A percentile compares a stretch with the other conserved stretches of the same genome.
phyloP scores from a whole-genome alignment of 352 stramenopile genomes.

The Globisporangium splendens region DNA sequence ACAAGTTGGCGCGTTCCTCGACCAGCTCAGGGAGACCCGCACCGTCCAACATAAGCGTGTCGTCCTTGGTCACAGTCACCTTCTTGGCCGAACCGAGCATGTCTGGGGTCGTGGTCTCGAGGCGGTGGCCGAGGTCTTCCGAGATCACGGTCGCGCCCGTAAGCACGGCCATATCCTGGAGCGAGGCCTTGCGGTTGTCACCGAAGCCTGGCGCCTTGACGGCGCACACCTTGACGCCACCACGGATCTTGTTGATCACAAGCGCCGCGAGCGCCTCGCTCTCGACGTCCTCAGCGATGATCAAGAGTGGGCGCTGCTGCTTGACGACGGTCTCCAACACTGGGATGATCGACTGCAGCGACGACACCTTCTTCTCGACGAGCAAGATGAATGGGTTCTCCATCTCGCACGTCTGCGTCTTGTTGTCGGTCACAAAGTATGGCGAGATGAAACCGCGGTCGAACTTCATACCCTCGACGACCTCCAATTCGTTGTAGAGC shows the following conservation, averaged over 20 bases:
- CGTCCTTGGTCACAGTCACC: constrained; percentile 98
- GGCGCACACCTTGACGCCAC: constrained; percentile 98
- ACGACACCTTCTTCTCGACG: constrained; percentile 99
- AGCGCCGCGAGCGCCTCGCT: constrained; percentile 98
- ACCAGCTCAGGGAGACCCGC: constrained; percentile 91
- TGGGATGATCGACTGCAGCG: constrained; percentile 94
- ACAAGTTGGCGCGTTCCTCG: constrained; percentile 95
- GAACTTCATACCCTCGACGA: constrained; percentile 99
- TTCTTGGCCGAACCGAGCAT: constrained; percentile 95
- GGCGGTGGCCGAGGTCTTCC: constrained; percentile 98
- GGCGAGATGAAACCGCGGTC: constrained; percentile 99
- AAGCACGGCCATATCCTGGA: constrained; percentile 99
- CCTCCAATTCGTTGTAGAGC: constrained; percentile 98
- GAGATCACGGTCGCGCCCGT: constrained; percentile 98
- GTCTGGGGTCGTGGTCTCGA: constrained; percentile 95
- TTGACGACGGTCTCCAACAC: constrained; percentile 98
- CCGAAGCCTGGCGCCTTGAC: constrained; percentile 99
- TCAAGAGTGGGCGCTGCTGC: constrained; percentile 95
- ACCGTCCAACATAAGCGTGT: constrained; percentile 98
- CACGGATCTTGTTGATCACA: constrained; percentile 99
- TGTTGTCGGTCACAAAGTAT: constrained; percentile 99
- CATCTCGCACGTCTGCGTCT: constrained; percentile 98
- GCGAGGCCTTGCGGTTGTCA: constrained; percentile 99
- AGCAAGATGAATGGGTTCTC: constrained; percentile 99
- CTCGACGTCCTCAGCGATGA: constrained; percentile 99